A percentile compares a stretch with the other conserved stretches of the same genome.
These are phyloP conservation scores for Neckera pumila DNA, from an alignment of 225 moss, liverwort and hornwort genomes.

Conservation along the genomic window DNA sequence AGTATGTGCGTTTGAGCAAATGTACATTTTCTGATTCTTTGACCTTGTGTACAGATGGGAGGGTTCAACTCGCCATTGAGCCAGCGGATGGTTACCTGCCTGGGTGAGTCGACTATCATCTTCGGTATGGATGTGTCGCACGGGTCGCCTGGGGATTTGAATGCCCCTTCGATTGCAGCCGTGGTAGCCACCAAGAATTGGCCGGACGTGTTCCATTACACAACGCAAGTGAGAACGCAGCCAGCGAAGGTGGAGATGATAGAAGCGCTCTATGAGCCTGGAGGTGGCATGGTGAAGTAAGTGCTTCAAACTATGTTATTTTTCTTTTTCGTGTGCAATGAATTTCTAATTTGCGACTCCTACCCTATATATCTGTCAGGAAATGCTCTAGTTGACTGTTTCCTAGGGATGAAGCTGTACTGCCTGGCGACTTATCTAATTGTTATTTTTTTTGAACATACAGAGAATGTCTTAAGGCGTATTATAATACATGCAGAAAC, in stretches of 20 bases:
- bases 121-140: constrained; percentile 95
- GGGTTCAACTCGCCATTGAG: constrained; percentile 48
- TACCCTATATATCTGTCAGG: neutral
- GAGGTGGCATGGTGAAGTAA: constrained; percentile 75
- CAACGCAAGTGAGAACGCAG: constrained; percentile 61
- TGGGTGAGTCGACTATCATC: constrained; percentile 55
- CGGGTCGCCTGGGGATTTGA: constrained; percentile 77
- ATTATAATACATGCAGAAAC: constrained; percentile 11
- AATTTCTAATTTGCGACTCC: neutral
- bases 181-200: constrained; percentile 83
- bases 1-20: neutral
- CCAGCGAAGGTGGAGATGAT: constrained; percentile 75
- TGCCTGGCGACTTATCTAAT: neutral
- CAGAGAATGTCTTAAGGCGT: constrained; percentile 31
- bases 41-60: constrained; percentile 22
- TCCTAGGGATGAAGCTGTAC: neutral
- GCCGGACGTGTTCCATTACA: constrained; percentile 73
- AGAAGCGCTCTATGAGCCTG: constrained; percentile 56
- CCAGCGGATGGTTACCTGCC: constrained; percentile 10
- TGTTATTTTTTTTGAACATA: no score
- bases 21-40: neutral
- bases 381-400: neutral
- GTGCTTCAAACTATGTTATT: neutral
- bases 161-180: constrained; percentile 79
- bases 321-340: neutral